Percentiles rank a stretch among this genome's conserved stretches.
Conservation (phyloP, 2,329 filamentous ascomycete genomes). For the Stylonectria norvegica region DNA sequence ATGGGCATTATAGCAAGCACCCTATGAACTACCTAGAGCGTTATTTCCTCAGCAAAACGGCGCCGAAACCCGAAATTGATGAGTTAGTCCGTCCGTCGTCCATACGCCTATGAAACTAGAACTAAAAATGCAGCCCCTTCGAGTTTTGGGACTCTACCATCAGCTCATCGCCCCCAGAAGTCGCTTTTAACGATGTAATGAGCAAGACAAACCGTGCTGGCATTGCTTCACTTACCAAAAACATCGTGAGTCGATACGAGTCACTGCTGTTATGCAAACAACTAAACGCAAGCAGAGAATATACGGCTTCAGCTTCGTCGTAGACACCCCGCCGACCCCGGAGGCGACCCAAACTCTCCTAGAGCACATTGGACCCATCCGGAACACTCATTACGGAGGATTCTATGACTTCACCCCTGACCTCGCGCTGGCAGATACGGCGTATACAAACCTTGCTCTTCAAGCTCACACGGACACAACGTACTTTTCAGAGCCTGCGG, state of each 20-base stretch:
- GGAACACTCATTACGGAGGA: conserved; percentile 84
- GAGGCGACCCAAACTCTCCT: conserved; percentile 72
- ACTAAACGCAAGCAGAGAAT: conserved; percentile 46
- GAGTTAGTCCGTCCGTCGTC: conserved; percentile 13
- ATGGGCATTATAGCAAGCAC: conserved; percentile 68
- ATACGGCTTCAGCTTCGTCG: conserved; percentile 76
- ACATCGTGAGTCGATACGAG: conserved; percentile 54
- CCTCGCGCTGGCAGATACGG: conserved; percentile 81
- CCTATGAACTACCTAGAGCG: conserved; percentile 42
- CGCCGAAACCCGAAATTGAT: conserved; percentile 18
- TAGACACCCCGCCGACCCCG: conserved; percentile 62
- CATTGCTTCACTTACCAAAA: conserved; percentile 59
- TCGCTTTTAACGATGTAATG: conserved; percentile 62
- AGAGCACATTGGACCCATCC: conserved; percentile 79
- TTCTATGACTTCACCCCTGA: conserved; percentile 83
- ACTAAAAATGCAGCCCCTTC: conserved; percentile 3
- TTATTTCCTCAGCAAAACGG: conserved; percentile 17
- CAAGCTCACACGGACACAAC: conserved; percentile 90
- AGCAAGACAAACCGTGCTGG: conserved; percentile 41
- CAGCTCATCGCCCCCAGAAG: conserved; percentile 50
- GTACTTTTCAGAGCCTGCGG: conserved; percentile 90
- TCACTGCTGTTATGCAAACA: too few relatives aligned
- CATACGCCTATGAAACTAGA: too few relatives aligned
- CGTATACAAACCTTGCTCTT: conserved; percentile 82
- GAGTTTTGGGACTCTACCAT: conserved; percentile 30